Evolutionary conservation across 2,329 filamentous ascomycete species (phyloP), one percentile per base, ranked within the genome.

Genomic region (Colletotrichum echinochloae): DNA sequence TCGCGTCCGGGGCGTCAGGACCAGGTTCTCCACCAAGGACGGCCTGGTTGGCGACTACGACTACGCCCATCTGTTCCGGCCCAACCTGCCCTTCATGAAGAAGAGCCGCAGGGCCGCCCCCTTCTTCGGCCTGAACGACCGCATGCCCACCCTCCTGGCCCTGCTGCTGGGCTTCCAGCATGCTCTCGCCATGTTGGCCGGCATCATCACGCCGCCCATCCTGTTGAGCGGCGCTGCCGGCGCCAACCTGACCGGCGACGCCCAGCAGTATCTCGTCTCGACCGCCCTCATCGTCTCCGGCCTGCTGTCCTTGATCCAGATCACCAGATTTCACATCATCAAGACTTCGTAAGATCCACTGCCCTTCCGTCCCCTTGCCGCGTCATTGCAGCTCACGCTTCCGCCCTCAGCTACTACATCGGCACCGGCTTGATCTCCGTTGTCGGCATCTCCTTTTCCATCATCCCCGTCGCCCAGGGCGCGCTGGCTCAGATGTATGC

Each of bases 41-140:
- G 95, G 95, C 16, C 86, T 97, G 33, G 81, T 98, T 66, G 95
- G 95, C 73, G 86, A 90, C 75, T 98, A 98, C 81, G 92, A 98
- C 85, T 98, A 98, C 86, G 92, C 80, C 44, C 96, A 94, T 77
- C 90, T 98, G 49, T 97, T 98, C 85, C 89, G 84, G 28, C 93
- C 89, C 1, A 94, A 93, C 74, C 81, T 97, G 28, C 95, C 95
- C 0, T 97, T 97, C 80, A 90, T 96, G 85, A 90, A 88, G 77
- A 89, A 88, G 78, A 76, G 82, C 6, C 79, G 79, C 41, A 81
- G 82, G 73, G 83, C 86, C n/a, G 89, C 91, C 39, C 93, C 93
- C 0, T 96, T 97, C 80, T 96, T 95, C 76, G 93, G 93, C n/a
- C 88, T 95, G 48, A 88, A 95, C 75, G 92, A 95, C 79, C 83